Conservation (phyloP, 1,139 yeast genomes). For the Hanseniaspora uvarum region DNA sequence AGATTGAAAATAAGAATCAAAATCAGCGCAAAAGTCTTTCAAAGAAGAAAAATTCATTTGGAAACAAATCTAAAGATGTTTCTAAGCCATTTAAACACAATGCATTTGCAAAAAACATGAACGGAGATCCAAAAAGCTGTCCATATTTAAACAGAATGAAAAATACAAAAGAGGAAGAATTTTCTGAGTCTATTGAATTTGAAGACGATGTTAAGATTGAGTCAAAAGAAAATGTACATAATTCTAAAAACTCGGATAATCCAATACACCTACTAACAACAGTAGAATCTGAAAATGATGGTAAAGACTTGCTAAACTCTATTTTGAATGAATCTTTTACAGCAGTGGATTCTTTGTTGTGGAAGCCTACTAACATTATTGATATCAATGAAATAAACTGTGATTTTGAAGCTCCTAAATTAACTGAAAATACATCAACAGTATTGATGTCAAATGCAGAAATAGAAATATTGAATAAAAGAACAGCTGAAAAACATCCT, state of each 20-base stretch:
- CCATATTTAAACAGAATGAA: slow-evolving; percentile 7
- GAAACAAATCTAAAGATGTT: background rate
- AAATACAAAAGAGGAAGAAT: background rate
- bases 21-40: background rate
- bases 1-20: background rate
- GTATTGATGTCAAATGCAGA: slow-evolving; percentile 17
- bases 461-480: slow-evolving; percentile 8
- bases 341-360: background rate
- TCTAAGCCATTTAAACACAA: background rate
- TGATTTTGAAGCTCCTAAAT: slow-evolving; percentile 10
- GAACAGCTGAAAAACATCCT: slow-evolving; percentile 10
- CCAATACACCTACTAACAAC: background rate
- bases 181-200: background rate
- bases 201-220: background rate
- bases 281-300: slow-evolving; percentile 33
- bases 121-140: slow-evolving; percentile 6
- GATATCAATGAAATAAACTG: slow-evolving; percentile 46
- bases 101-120: background rate
- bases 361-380: slow-evolving; percentile 24
- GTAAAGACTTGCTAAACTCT: slow-evolving; percentile 4
- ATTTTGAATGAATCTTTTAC: background rate
- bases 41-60: background rate
- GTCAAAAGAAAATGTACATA: background rate
- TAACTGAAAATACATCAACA: slow-evolving; percentile 12
- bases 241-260: background rate